These are phyloP conservation scores for Corylus avellana DNA, from an alignment of 306 rosid genomes.

Conservation along the genomic window DNA sequence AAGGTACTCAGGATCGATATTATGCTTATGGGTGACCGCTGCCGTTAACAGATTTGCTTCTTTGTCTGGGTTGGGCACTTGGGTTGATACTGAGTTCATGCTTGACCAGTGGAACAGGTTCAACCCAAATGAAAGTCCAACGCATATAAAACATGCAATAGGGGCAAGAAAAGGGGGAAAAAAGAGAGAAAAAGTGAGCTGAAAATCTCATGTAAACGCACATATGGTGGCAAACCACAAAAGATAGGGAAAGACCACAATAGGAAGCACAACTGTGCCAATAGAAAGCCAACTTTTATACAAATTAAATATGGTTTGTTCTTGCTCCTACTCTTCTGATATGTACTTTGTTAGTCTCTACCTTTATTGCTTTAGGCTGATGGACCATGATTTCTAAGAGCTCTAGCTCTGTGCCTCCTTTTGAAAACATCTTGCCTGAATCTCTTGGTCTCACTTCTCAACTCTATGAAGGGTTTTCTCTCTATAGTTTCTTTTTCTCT, in stretches of 20 bases:
- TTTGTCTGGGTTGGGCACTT: no score
- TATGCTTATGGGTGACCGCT: neutral
- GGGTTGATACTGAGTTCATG: neutral
- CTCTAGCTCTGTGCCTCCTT: constrained; percentile 84
- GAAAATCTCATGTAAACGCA: neutral
- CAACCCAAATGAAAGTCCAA: neutral
- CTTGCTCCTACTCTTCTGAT: neutral
- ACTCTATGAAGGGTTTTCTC: constrained; percentile 76
- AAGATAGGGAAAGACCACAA: neutral
- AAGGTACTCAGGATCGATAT: neutral
- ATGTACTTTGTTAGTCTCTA: neutral
- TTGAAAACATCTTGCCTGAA: constrained; percentile 92
- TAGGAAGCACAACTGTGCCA: neutral
- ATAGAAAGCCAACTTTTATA: neutral
- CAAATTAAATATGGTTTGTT: neutral
- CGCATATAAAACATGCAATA: neutral
- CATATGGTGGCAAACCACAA: neutral
- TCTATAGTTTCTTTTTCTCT: constrained; percentile 73
- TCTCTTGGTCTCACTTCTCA: constrained; percentile 78
- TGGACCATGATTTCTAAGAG: constrained; percentile 39
- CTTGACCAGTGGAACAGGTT: neutral
- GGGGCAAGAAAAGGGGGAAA: neutral
- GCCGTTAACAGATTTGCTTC: no score
- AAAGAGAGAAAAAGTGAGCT: neutral
- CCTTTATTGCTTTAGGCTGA: constrained; percentile 25